Evolutionary conservation across 805 yeast genomes (phyloP).

Genomic region (Saturnispora halmiae): DNA sequence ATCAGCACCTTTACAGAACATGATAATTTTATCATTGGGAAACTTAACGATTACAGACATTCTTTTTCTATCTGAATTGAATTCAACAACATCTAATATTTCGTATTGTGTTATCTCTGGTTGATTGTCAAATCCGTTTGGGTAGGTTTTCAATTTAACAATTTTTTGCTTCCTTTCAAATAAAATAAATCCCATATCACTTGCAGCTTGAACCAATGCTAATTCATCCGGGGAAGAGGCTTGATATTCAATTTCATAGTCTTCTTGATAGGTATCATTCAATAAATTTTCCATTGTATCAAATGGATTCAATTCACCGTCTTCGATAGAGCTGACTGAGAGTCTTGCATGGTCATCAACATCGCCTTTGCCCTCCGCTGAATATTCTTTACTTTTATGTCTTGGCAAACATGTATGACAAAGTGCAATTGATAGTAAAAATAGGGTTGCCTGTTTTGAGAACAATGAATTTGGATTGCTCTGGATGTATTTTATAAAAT

Average conservation of each 20-base stretch:
- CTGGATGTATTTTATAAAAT: slow-evolving; percentile 63
- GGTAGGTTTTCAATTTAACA: slow-evolving; percentile 67
- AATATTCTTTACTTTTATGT: slow-evolving; percentile 19
- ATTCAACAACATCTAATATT: slow-evolving; percentile 74
- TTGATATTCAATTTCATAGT: slow-evolving; percentile 59
- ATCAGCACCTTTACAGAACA: slow-evolving; percentile 95
- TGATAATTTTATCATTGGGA: slow-evolving; percentile 66
- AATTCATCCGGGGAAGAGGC: slow-evolving; percentile 96
- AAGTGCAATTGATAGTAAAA: slow-evolving; percentile 70
- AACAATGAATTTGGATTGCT: slow-evolving; percentile 59
- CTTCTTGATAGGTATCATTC: slow-evolving; percentile 27
- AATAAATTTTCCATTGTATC: slow-evolving; percentile 5
- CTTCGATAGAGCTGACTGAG: slow-evolving; percentile 20
- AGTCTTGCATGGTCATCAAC: background rate
- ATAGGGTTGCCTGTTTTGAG: slow-evolving; percentile 67
- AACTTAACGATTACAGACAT: slow-evolving; percentile 82
- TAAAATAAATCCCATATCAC: slow-evolving; percentile 90
- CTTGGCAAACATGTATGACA: slow-evolving; percentile 89
- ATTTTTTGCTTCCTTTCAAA: slow-evolving; percentile 52
- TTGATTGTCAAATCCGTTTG: slow-evolving; percentile 62
- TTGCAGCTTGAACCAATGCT: slow-evolving; percentile 88
- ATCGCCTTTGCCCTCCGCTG: slow-evolving; percentile 2
- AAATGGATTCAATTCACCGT: slow-evolving; percentile 10
- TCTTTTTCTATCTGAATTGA: slow-evolving; percentile 79
- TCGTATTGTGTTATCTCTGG: slow-evolving; percentile 64